phyloP scores from a whole-genome alignment of 225 moss, liverwort and hornwort species.

The Neckera pumila region DNA sequence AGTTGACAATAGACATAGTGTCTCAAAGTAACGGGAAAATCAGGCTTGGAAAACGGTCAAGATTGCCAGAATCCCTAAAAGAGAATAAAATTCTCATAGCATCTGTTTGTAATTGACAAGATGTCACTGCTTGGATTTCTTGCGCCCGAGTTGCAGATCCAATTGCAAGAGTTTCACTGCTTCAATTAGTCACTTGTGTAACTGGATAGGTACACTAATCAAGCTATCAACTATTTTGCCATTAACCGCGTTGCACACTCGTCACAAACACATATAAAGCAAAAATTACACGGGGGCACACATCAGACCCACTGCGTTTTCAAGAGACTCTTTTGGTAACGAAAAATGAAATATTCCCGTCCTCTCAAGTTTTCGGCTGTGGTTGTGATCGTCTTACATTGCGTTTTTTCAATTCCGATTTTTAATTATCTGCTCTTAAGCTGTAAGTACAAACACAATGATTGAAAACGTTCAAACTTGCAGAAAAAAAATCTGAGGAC shows the following conservation, averaged over 20 bases:
- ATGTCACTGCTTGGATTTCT: neutral
- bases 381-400: neutral
- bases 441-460: neutral
- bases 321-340: neutral
- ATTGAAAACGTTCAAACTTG: neutral
- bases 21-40: neutral
- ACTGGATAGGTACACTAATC: neutral
- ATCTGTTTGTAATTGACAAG: constrained; percentile 3
- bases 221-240: neutral
- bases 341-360: neutral
- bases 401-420: too few relatives aligned
- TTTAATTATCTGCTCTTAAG: neutral
- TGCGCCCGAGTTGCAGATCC: constrained; percentile 9
- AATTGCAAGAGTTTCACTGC: constrained; percentile 10
- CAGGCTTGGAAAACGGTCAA: neutral
- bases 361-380: neutral
- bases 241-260: neutral
- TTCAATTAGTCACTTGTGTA: constrained; percentile 4
- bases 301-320: neutral
- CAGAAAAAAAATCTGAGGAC: neutral
- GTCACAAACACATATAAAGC: neutral
- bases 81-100: constrained; percentile 12
- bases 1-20: neutral
- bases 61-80: neutral
- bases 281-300: neutral